Base-by-base conservation (phyloP, 2,329 filamentous ascomycete species). In the Pleomassaria siparia region DNA sequence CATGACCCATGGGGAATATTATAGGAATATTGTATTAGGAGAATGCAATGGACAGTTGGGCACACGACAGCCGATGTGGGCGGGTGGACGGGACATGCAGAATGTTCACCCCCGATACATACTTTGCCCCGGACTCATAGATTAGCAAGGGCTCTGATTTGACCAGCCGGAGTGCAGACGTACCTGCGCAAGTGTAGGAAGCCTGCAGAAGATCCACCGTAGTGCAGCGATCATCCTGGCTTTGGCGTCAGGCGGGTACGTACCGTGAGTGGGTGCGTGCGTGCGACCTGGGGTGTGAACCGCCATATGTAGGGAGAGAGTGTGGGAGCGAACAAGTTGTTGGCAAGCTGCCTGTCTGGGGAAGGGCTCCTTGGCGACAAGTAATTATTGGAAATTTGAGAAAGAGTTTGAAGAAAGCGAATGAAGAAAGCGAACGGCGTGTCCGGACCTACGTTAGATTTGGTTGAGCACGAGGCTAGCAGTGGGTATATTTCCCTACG, bases 101-200 rank as follows among this genome's bases (percentile, higher is more conserved):
- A 18, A 33, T 20, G 18, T 41, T 35, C 42, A 47, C 44, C 44
- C 44, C 44, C 25, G 37, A 47, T n/a, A n/a, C n/a, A n/a, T n/a
- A n/a, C n/a, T n/a, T n/a, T n/a, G n/a, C n/a, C n/a, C n/a, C n/a
- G n/a, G 18, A 16, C 29, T 21, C 4, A 16, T 10, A 29, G 40
- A 32, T 37, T 32, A 49, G 37, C 36, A 41, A 29, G 42, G 43
- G 47, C 9, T 29, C 13, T 41, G 10, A 30, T 20, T 46, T 26
- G 43, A 25, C 40, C 36, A 46, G 25, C 25, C 44, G 28, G 36
- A 25, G 35, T 3, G 28, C 47, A n/a, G 10, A 37, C 22, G 47
- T 49, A 49, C 47, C 47, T 49, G 47, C 47, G 28, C 43, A 11
- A 41, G 25, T 22, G 16, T 35, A 42, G 29, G 21, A 15, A 6